phyloP scores from a whole-genome alignment of 768 basidiomycete species.

The Paxillus involutus region DNA sequence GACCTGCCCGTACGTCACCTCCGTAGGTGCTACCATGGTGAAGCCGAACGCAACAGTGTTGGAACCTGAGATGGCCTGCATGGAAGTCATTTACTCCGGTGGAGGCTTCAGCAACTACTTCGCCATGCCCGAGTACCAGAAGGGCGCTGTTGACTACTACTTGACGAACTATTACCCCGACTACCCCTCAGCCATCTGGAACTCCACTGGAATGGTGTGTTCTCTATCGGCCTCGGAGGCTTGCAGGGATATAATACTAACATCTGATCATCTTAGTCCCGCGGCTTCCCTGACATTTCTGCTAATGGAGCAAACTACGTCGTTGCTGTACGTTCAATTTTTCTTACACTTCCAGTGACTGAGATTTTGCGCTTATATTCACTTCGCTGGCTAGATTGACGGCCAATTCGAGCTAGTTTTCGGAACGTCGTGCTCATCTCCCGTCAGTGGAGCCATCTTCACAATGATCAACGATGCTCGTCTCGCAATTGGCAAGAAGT shows the following conservation, averaged over 20 bases:
- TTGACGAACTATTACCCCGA: conserved; percentile 29
- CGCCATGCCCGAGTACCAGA: conserved; percentile 40
- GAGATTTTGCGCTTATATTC: not conserved
- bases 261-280: conserved; percentile 27
- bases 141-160: conserved; percentile 31
- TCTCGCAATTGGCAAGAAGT: conserved; percentile 28
- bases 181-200: conserved; percentile 26
- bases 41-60: conserved; percentile 30
- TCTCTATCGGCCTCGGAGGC: not conserved
- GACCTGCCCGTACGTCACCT: conserved; percentile 44
- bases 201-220: conserved; percentile 26
- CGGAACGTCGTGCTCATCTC: conserved; percentile 36
- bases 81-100: conserved; percentile 30
- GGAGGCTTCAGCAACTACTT: conserved; percentile 44
- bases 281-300: conserved; percentile 38
- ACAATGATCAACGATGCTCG: conserved; percentile 42
- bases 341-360: not conserved
- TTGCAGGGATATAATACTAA: not conserved
- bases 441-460: conserved; percentile 31
- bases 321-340: conserved; percentile 13
- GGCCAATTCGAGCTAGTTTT: conserved; percentile 25
- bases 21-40: conserved; percentile 46
- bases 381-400: conserved; percentile 10
- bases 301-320: conserved; percentile 36
- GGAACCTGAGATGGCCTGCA: conserved; percentile 23